phyloP scores from a whole-genome alignment of 257 asterid species.

The Scutellaria minor region DNA sequence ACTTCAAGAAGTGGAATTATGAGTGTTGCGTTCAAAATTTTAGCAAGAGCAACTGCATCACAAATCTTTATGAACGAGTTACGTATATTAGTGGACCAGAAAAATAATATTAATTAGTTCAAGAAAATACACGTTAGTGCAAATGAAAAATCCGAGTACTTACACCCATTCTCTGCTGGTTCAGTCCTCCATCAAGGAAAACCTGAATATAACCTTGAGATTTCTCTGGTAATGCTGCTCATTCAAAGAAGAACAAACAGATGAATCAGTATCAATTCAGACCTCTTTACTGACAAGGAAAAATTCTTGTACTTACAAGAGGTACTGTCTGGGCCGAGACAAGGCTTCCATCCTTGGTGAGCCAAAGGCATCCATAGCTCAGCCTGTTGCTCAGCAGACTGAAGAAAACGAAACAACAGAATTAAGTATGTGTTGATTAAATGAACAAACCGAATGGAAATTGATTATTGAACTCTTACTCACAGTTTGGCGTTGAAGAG shows the following conservation, averaged over 20 bases:
- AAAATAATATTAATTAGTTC: slow-evolving; percentile 3
- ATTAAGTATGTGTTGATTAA: background rate
- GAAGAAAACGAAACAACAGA: slow-evolving; percentile 28
- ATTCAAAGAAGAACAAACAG: slow-evolving; percentile 15
- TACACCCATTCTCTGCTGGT: slow-evolving; percentile 99
- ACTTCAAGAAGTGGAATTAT: slow-evolving; percentile 91
- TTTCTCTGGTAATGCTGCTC: slow-evolving; percentile 65
- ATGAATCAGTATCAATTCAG: background rate
- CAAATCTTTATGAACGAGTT: slow-evolving; percentile 61
- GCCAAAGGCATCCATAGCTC: slow-evolving; percentile 79
- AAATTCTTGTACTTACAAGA: slow-evolving; percentile 52
- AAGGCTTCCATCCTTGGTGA: slow-evolving; percentile 74
- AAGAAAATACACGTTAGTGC: background rate
- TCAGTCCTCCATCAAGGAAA: slow-evolving; percentile 97
- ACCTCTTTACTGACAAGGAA: background rate
- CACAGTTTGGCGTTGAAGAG: slow-evolving; percentile 77
- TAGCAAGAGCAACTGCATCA: slow-evolving; percentile 95
- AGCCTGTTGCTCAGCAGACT: slow-evolving; percentile 59
- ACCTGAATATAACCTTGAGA: slow-evolving; percentile 88
- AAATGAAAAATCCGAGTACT: slow-evolving; percentile 33
- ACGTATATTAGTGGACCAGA: slow-evolving; percentile 27
- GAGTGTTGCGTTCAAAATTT: slow-evolving; percentile 93
- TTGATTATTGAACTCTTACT: slow-evolving; percentile 46
- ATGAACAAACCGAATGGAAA: background rate
- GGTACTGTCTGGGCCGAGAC: slow-evolving; percentile 38